Evolutionary conservation across 2,329 filamentous ascomycete genomes (phyloP).

Genomic region (Penicillium psychrosexuale): DNA sequence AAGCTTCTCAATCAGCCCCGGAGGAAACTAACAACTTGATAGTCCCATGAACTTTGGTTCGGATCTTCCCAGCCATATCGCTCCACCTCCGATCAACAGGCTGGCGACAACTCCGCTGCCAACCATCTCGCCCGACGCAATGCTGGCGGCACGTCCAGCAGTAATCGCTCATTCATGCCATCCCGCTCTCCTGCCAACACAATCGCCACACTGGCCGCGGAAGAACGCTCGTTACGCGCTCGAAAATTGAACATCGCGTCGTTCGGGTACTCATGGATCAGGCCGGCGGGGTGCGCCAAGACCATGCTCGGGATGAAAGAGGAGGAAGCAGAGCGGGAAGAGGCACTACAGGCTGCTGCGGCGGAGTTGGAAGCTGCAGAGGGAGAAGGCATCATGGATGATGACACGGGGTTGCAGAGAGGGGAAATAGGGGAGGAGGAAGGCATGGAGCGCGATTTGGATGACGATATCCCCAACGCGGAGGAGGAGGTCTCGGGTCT

Average conservation of each 20-base stretch:
- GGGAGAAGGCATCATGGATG: slow-evolving; percentile 37
- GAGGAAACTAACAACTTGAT: slow-evolving; percentile 11
- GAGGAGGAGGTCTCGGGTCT: slow-evolving; percentile 40
- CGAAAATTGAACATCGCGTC: slow-evolving; percentile 79
- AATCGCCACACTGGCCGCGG: slow-evolving; percentile 67
- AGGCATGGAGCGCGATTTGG: slow-evolving; percentile 43
- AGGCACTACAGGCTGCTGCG: slow-evolving; percentile 72
- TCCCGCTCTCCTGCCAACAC: slow-evolving; percentile 56
- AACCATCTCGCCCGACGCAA: slow-evolving; percentile 27
- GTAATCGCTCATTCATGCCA: slow-evolving; percentile 35
- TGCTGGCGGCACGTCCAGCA: slow-evolving; percentile 20
- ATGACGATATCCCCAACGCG: slow-evolving; percentile 47
- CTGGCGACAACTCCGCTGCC: slow-evolving; percentile 27
- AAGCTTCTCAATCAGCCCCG: slow-evolving; percentile 9
- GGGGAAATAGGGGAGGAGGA: slow-evolving; percentile 42
- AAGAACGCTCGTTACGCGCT: slow-evolving; percentile 72
- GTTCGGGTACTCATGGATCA: slow-evolving; percentile 87
- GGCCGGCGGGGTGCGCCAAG: slow-evolving; percentile 81
- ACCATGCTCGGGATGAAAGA: slow-evolving; percentile 87
- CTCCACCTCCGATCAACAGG: slow-evolving; percentile 31
- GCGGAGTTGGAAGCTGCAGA: slow-evolving; percentile 68
- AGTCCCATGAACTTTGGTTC: slow-evolving; percentile 75
- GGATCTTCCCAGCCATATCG: slow-evolving; percentile 57
- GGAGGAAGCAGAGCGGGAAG: slow-evolving; percentile 82
- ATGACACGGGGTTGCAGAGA: slow-evolving; percentile 41